phyloP scores from a whole-genome alignment of 768 basidiomycete genomes.

The Amanita subjunquillea region DNA sequence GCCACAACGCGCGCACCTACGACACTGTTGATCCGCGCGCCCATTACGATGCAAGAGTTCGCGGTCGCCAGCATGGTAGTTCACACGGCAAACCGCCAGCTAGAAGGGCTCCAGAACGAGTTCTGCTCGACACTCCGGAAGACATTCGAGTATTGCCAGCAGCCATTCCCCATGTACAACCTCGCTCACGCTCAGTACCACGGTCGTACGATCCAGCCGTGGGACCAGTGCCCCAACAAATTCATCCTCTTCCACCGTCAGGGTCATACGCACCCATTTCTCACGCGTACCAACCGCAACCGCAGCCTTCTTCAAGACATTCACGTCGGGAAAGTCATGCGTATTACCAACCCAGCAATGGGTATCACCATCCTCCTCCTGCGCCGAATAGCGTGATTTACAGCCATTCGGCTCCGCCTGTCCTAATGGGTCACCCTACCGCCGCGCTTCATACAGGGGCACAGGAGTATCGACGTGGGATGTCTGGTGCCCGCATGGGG shows the following conservation, averaged over 20 bases:
- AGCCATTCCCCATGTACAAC: constrained; percentile 24
- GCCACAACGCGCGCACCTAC: constrained; percentile 10
- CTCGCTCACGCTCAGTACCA: constrained; percentile 37
- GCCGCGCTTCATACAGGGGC: constrained; percentile 7
- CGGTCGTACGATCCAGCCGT: constrained; percentile 19
- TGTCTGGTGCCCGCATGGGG: constrained; percentile 29
- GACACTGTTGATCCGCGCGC: neutral
- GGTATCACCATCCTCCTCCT: constrained; percentile 45
- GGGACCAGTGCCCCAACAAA: constrained; percentile 21
- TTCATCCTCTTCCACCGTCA: constrained; percentile 9
- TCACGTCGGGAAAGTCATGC: constrained; percentile 11
- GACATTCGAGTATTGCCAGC: constrained; percentile 57
- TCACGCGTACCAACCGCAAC: constrained; percentile 21
- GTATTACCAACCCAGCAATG: constrained; percentile 45
- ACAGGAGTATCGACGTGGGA: constrained; percentile 20
- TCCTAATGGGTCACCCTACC: constrained; percentile 19
- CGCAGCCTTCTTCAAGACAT: constrained; percentile 27
- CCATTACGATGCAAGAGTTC: constrained; percentile 8
- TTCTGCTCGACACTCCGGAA: constrained; percentile 34
- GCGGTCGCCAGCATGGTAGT: constrained; percentile 29
- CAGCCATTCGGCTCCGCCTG: constrained; percentile 55
- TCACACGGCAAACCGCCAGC: constrained; percentile 23
- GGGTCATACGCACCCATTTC: constrained; percentile 8
- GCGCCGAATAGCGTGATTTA: constrained; percentile 55
- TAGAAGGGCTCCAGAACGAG: constrained; percentile 12